phyloP scores from a whole-genome alignment of 2,329 filamentous ascomycete genomes.

The Cercospora citrullina region DNA sequence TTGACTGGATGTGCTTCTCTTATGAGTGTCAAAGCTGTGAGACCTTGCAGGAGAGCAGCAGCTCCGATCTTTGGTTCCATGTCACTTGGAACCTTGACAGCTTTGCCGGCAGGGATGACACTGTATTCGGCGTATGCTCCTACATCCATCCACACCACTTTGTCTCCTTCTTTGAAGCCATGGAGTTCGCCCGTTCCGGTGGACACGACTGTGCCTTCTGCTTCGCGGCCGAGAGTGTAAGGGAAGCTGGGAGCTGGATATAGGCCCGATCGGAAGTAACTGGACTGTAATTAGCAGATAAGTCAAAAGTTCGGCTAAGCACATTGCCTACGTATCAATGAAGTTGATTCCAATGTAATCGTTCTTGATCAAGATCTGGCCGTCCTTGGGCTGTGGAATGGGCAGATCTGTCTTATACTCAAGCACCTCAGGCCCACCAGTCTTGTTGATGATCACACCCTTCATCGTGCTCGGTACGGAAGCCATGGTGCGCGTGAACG shows the following conservation, averaged over 20 bases:
- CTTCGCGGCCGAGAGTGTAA: conserved; percentile 77
- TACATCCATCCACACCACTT: conserved; percentile 67
- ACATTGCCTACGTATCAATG: conserved; percentile 70
- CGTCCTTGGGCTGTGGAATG: conserved; percentile 67
- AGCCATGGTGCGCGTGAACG: conserved; percentile 41
- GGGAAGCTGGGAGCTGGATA: conserved; percentile 70
- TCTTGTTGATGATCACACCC: conserved; percentile 70
- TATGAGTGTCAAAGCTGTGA: conserved; percentile 78
- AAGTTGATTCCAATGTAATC: conserved; percentile 79
- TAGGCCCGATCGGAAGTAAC: conserved; percentile 82
- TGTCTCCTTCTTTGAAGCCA: conserved; percentile 64
- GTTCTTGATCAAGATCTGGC: conserved; percentile 78
- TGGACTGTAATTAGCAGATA: conserved; percentile 32
- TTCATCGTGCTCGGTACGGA: conserved; percentile 68
- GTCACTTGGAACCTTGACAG: conserved; percentile 63
- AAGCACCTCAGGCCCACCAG: conserved; percentile 69
- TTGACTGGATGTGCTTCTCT: conserved; percentile 71
- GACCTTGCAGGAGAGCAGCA: conserved; percentile 73
- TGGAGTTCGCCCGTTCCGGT: conserved; percentile 54
- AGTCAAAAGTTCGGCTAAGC: neutral
- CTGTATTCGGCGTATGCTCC: conserved; percentile 62
- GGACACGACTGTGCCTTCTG: conserved; percentile 67
- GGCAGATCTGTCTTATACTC: conserved; percentile 69
- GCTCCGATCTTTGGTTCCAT: conserved; percentile 64
- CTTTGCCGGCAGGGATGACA: conserved; percentile 53